Evolutionary conservation across 768 basidiomycete genomes (phyloP).

Genomic region (Collybiopsis confluens): DNA sequence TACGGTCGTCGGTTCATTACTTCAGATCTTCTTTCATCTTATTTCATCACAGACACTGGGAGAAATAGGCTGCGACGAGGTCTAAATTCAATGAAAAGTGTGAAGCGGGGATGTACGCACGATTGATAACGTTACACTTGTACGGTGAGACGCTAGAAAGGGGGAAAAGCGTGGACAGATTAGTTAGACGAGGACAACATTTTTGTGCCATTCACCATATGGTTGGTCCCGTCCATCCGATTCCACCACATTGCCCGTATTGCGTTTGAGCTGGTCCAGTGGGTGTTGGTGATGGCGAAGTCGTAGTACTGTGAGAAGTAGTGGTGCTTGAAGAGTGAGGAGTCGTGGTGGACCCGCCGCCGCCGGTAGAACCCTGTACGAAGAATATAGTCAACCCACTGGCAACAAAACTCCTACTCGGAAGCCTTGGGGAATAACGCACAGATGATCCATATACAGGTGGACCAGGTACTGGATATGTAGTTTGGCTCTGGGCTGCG

Average conservation of each 20-base stretch:
- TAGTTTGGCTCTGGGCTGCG: conserved; percentile 32
- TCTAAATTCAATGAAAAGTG: background rate
- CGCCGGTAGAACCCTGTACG: conserved; percentile 2
- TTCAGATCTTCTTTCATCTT: conserved; percentile 11
- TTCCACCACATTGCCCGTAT: conserved; percentile 42
- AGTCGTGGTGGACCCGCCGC: conserved; percentile 5
- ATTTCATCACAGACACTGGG: conserved; percentile 34
- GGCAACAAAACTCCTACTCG: background rate
- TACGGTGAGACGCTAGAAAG: conserved; percentile 28
- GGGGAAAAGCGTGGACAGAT: background rate
- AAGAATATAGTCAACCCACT: background rate
- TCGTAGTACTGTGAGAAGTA: conserved; percentile 1
- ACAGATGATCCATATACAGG: conserved; percentile 27
- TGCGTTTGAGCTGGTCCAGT: conserved; percentile 27
- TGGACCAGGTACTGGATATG: conserved; percentile 40
- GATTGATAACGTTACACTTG: conserved; percentile 30
- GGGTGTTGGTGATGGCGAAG: conserved; percentile 10
- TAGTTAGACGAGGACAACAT: background rate
- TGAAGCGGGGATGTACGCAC: conserved; percentile 16
- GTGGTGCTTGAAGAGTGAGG: conserved; percentile 2
- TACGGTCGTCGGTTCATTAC: too few species aligned
- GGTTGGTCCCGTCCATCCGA: conserved; percentile 33
- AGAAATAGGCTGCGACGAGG: conserved; percentile 27
- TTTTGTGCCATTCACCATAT: conserved; percentile 26
- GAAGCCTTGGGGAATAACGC: too few species aligned